phyloP scores from a whole-genome alignment of 2,329 filamentous ascomycete genomes.

The Neonectria hederae region DNA sequence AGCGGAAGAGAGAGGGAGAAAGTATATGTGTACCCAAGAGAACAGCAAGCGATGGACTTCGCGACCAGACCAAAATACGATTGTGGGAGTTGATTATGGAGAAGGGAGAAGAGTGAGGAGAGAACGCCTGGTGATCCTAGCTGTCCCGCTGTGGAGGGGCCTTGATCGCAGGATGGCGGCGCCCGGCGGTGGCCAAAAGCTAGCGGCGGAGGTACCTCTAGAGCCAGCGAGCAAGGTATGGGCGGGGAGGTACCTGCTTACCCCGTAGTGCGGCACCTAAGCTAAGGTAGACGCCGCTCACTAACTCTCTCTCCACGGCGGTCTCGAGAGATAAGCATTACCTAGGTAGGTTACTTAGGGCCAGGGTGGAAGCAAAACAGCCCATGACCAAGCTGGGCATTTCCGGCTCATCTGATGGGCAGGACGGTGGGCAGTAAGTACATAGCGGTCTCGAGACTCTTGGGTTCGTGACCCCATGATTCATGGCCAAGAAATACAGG shows the following conservation, averaged over 20 bases:
- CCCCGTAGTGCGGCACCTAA: not conserved
- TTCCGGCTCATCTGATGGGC: conserved; percentile 4
- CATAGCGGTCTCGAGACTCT: not conserved
- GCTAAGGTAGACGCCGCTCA: conserved; percentile 32
- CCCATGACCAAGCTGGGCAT: conserved; percentile 9
- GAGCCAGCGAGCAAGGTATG: not conserved
- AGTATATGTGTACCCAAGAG: conserved; percentile 18
- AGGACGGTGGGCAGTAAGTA: not conserved
- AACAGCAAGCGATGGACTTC: not conserved
- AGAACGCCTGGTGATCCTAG: conserved; percentile 12
- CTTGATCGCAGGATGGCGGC: conserved; percentile 20
- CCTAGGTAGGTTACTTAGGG: not conserved
- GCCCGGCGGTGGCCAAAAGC: conserved; percentile 13
- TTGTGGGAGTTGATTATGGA: conserved; percentile 1
- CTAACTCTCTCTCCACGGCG: conserved; percentile 30
- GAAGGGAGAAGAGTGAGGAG: conserved; percentile 7
- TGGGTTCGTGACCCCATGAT: not conserved
- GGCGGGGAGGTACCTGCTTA: not conserved
- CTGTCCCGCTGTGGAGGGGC: not conserved
- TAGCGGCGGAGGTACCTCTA: not conserved
- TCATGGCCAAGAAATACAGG: not conserved
- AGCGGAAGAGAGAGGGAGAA: conserved; percentile 26
- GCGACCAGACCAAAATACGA: not conserved
- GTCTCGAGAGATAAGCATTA: conserved; percentile 40
- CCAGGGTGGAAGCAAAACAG: conserved; percentile 18